phyloP scores from a whole-genome alignment of 2,329 filamentous ascomycete species.

The Pestalotiopsis sp. region DNA sequence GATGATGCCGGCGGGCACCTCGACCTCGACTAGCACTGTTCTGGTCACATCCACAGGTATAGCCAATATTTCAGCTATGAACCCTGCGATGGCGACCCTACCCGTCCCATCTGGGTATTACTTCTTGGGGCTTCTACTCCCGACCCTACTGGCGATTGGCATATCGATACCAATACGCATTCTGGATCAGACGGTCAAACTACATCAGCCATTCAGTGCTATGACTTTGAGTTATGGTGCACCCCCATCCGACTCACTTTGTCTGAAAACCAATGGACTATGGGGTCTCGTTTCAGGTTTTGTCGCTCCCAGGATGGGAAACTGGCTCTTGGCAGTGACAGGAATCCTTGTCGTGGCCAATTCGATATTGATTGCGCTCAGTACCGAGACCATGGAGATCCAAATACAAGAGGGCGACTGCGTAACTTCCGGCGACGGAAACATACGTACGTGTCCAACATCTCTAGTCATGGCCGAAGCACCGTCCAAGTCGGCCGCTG shows the following conservation, averaged over 20 bases:
- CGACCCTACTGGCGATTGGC: constrained; percentile 35
- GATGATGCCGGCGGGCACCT: constrained; percentile 3
- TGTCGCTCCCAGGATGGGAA: constrained; percentile 33
- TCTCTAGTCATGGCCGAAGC: constrained; percentile 35
- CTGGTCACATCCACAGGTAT: background rate
- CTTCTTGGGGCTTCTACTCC: constrained; percentile 38
- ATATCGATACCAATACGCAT: constrained; percentile 39
- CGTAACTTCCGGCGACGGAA: background rate
- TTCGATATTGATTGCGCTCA: constrained; percentile 39
- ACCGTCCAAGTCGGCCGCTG: constrained; percentile 34
- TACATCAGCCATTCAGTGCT: constrained; percentile 45
- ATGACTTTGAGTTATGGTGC: constrained; percentile 40
- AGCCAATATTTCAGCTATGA: constrained; percentile 2
- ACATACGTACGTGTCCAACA: constrained; percentile 32
- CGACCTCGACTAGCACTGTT: background rate
- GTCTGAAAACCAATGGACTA: constrained; percentile 41
- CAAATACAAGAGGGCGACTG: constrained; percentile 38
- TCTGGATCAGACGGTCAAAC: constrained; percentile 37
- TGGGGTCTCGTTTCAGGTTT: constrained; percentile 37
- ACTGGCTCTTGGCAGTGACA: constrained; percentile 39
- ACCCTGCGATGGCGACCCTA: background rate
- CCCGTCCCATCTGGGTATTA: constrained; percentile 33
- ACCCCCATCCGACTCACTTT: constrained; percentile 41
- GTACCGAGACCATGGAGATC: constrained; percentile 41
- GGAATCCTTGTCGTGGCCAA: constrained; percentile 37